phyloP scores from a whole-genome alignment of 1,139 yeast genomes.

The Yamadazyma spencermartinsiae region DNA sequence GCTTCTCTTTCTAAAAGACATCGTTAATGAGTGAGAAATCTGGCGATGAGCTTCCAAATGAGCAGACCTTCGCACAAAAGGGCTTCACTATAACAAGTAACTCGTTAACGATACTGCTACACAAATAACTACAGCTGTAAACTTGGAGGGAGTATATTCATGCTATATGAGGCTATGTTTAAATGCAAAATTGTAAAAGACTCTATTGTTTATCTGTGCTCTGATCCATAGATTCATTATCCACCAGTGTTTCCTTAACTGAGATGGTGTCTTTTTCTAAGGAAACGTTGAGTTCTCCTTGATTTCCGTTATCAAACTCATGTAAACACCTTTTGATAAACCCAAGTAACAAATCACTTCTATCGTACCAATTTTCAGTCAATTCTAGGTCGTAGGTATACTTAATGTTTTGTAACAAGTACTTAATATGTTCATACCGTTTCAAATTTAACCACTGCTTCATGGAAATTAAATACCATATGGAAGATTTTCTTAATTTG shows the following conservation, averaged over 20 bases:
- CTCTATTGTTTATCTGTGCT: not conserved
- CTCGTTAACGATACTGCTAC: not conserved
- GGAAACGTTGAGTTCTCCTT: too few species aligned
- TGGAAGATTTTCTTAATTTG: conserved; percentile 63
- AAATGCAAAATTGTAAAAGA: not conserved
- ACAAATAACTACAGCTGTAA: conserved; percentile 2
- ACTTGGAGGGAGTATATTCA: not conserved
- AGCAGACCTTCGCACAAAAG: too few species aligned
- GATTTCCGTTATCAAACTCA: conserved; percentile 9
- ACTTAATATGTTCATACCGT: conserved; percentile 25
- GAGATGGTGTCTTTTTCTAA: not conserved
- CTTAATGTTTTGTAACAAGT: conserved; percentile 26
- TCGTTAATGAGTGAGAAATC: conserved; percentile 17
- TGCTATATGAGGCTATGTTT: not conserved
- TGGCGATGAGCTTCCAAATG: not conserved
- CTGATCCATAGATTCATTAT: not conserved
- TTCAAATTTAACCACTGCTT: conserved; percentile 60
- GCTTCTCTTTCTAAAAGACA: conserved; percentile 75
- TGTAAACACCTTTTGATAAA: conserved; percentile 23
- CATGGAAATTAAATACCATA: conserved; percentile 79
- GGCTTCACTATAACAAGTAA: too few species aligned
- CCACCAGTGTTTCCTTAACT: not conserved
- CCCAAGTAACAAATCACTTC: conserved; percentile 34
- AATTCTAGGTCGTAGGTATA: conserved; percentile 22
- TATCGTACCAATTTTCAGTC: conserved; percentile 36